These are phyloP conservation scores for Chrysanthemum lavandulifolium DNA, from an alignment of 129 eudicot species.

Conservation along the genomic window DNA sequence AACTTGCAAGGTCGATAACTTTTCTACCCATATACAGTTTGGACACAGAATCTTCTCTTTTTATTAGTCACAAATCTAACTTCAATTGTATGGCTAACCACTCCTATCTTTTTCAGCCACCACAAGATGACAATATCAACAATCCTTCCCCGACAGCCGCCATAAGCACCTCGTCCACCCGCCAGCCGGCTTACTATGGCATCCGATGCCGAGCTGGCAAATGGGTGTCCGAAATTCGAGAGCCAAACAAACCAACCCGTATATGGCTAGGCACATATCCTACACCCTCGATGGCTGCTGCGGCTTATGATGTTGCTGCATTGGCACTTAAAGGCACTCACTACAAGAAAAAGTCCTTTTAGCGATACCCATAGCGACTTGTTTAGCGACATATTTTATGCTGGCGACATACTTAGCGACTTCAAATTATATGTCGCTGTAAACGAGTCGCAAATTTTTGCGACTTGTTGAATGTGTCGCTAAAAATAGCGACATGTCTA, in stretches of 20 bases:
- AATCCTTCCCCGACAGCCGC: neutral
- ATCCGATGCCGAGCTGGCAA: slow-evolving; percentile 55
- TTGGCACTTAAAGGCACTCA: slow-evolving; percentile 41
- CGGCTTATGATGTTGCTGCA: slow-evolving; percentile 74
- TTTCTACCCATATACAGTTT: too few species aligned
- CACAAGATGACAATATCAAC: neutral
- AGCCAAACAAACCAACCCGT: slow-evolving; percentile 39
- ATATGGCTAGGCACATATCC: slow-evolving; percentile 78
- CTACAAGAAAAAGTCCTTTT: too few species aligned
- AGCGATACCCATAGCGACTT: too few species aligned
- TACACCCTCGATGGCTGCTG: slow-evolving; percentile 70
- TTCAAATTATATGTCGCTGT: too few species aligned
- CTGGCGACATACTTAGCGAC: too few species aligned
- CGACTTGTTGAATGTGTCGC: too few species aligned
- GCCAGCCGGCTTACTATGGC: slow-evolving; percentile 41
- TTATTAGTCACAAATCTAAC: neutral
- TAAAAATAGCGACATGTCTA: too few species aligned
- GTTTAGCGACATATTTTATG: too few species aligned
- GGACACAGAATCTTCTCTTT: neutral
- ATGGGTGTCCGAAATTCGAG: too few species aligned
- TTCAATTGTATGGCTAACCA: slow-evolving; percentile 18
- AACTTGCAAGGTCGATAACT: neutral
- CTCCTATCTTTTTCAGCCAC: neutral
- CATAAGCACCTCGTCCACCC: too few species aligned
- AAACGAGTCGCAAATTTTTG: too few species aligned